Conservation (phyloP, 2,329 filamentous ascomycete species). For the Diaporthe vexans region DNA sequence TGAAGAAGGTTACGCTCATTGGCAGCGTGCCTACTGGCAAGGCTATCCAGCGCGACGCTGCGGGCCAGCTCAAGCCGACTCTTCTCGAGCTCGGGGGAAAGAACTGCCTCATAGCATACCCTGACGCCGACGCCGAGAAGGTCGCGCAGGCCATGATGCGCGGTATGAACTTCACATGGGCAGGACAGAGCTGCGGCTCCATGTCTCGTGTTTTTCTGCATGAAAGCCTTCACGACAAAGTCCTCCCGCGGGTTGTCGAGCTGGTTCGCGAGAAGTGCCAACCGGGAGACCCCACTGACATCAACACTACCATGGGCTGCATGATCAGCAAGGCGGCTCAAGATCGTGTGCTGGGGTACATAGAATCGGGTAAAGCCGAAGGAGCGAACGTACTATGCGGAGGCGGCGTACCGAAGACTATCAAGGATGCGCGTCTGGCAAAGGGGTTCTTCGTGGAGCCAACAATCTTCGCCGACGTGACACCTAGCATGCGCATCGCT, state of each 20-base stretch:
- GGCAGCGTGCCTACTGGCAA: constrained; percentile 16
- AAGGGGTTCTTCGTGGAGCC: constrained; percentile 27
- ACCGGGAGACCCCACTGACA: background rate
- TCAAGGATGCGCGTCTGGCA: background rate
- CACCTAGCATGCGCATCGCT: constrained; percentile 19
- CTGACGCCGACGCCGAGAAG: constrained; percentile 21
- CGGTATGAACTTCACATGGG: constrained; percentile 17
- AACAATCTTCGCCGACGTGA: constrained; percentile 27
- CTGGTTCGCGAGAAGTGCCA: background rate
- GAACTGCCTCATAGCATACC: constrained; percentile 15
- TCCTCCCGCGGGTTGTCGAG: constrained; percentile 14
- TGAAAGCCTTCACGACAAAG: constrained; percentile 4
- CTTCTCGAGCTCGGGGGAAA: constrained; percentile 30
- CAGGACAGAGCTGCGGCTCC: constrained; percentile 32
- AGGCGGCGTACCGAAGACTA: background rate
- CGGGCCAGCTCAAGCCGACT: constrained; percentile 11
- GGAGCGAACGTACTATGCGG: background rate
- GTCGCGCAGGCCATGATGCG: background rate
- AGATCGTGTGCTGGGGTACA: constrained; percentile 13
- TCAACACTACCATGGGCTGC: constrained; percentile 12
- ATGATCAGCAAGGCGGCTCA: constrained; percentile 19
- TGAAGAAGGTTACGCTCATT: constrained; percentile 26
- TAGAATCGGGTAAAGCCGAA: constrained; percentile 10
- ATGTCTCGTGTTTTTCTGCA: constrained; percentile 20
- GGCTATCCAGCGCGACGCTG: constrained; percentile 8